Base-by-base conservation (phyloP, 192 early-diverging fungal species). In the Mortierella claussenii region DNA sequence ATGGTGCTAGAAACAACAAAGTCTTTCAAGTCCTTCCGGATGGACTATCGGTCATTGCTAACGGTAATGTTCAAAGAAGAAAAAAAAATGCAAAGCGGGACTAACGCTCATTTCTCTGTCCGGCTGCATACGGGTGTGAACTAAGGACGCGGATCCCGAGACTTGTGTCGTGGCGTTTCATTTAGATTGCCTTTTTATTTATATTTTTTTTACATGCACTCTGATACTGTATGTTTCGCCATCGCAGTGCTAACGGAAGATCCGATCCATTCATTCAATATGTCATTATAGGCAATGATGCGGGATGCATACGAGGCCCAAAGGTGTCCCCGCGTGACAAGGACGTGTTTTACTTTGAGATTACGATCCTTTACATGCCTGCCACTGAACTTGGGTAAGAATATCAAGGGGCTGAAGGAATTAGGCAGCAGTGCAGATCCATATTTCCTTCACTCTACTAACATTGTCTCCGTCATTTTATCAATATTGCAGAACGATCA, bases 271-370 rank as follows among this genome's bases (percentile, higher is more conserved):
- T n/a, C n/a, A n/a, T n/a, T n/a, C n/a, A n/a, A n/a, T n/a, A n/a
- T n/a, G n/a, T 15, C n/a, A 32, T 30, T 54, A 21, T 62, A 75
- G 71, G 55, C 21, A 60, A 45, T 1, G 71, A 66, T 26, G 26
- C 64, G 10, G 73, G 73, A 27, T 76, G 73, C 21, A 76, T 76
- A 20, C 73, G 73, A 24, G 73, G 73, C 4, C 73, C 73, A n/a
- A 67, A 67, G 46, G 34, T 76, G 21, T 67, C 73, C 11, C 73
- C 73, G 18, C 73, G 73, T 31, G 73, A 76, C 52, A 76, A 65
- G 65, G 64, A 76, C 18, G 65, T 76, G 28, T 76, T 67, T 36
- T 76, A 76, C 47, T 76, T 76, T 51, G 73, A 76, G 37, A 52
- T 76, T 27, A 62, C 73, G 3, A 67, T 76, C 28, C 53, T 67